These are phyloP conservation scores for Silybum marianum DNA, from an alignment of 129 eudicot genomes.

Conservation along the genomic window DNA sequence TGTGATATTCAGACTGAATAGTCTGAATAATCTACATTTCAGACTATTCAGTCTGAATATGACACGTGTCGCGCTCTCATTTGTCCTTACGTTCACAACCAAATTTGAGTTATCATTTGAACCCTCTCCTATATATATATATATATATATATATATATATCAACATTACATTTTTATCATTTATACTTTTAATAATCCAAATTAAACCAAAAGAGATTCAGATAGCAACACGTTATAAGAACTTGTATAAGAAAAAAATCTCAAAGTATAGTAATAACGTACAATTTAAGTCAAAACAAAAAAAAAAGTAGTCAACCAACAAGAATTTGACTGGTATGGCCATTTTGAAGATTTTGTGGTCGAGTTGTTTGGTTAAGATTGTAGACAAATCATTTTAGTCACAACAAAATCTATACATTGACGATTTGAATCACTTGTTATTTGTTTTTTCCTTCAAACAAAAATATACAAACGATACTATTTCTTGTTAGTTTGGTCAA, in stretches of 20 bases:
- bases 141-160: too few species aligned
- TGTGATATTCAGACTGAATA: too few species aligned
- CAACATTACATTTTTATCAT: neutral
- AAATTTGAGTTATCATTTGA: too few species aligned
- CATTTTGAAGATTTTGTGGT: neutral
- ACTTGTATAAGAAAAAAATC: too few species aligned
- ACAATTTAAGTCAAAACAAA: neutral
- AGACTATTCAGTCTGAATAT: too few species aligned
- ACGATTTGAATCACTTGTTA: neutral
- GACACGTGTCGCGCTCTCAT: too few species aligned
- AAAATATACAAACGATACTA: too few species aligned
- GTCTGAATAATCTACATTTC: too few species aligned
- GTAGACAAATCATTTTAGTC: neutral
- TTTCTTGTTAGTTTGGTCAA: neutral
- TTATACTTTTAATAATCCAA: neutral
- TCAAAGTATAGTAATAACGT: neutral
- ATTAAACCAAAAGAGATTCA: neutral
- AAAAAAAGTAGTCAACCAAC: neutral
- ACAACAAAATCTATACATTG: neutral
- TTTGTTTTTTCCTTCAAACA: neutral
- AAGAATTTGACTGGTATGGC: neutral
- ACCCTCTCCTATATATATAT: too few species aligned
- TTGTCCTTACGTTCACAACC: too few species aligned
- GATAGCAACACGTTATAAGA: neutral
- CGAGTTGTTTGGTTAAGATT: neutral